Percentiles rank a stretch among this genome's conserved stretches.
These are phyloP conservation scores for Didymosphaeria variabile DNA, from an alignment of 2,329 filamentous ascomycete species.

Conservation along the genomic window DNA sequence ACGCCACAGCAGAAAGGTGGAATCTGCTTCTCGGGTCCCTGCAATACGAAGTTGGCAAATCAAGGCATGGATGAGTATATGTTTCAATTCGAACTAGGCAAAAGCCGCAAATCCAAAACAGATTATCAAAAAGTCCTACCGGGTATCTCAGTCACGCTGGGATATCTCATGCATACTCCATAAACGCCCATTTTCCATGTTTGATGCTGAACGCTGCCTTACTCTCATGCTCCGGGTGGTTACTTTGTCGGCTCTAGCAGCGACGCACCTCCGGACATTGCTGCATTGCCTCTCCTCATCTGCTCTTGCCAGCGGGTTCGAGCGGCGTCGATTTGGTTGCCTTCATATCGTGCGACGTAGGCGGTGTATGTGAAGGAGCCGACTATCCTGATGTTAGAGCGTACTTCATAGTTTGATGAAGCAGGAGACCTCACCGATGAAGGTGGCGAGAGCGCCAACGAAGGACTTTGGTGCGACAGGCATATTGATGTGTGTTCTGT, in stretches of 20 bases:
- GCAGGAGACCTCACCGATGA: conserved; percentile 38
- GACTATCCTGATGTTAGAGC: conserved; percentile 27
- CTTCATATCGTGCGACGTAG: conserved; percentile 43
- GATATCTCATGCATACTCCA: conserved; percentile 3
- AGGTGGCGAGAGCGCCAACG: conserved; percentile 42
- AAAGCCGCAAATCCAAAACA: conserved; percentile 1
- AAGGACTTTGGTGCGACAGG: conserved; percentile 43
- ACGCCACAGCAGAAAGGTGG: too few species aligned
- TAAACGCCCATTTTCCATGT: conserved; percentile 1
- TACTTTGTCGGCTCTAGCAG: conserved; percentile 15
- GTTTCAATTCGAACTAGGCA: neutral
- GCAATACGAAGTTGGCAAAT: too few species aligned
- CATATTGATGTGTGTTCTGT: conserved; percentile 31
- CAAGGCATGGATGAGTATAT: too few species aligned
- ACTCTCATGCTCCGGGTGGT: neutral
- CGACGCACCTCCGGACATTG: conserved; percentile 13
- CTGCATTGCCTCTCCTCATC: conserved; percentile 19
- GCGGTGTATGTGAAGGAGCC: conserved; percentile 45
- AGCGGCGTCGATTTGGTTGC: conserved; percentile 42
- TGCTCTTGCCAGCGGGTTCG: conserved; percentile 47
- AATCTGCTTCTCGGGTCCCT: too few species aligned
- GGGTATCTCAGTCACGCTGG: conserved; percentile 7
- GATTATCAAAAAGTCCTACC: neutral
- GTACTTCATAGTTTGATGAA: neutral
- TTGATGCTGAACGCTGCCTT: neutral